These are phyloP conservation scores for Golovinomyces cichoracearum DNA, from an alignment of 2,329 filamentous ascomycete species.

Conservation along the genomic window DNA sequence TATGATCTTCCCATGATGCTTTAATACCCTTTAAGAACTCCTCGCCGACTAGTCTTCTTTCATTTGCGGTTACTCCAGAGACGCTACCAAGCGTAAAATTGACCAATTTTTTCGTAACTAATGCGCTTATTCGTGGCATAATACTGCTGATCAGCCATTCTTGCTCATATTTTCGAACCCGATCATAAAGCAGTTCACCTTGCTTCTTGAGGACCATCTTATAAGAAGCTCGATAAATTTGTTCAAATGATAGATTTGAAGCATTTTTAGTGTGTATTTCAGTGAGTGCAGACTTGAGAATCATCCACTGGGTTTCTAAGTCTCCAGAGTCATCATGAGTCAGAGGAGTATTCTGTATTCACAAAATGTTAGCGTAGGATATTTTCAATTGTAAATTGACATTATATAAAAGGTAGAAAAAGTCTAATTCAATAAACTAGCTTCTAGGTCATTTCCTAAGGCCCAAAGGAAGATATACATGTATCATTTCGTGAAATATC, in stretches of 20 bases:
- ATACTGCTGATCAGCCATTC: constrained; percentile 55
- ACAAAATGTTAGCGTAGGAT: constrained; percentile 3
- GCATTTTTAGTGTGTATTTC: constrained; percentile 88
- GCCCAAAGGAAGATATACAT: too few species aligned
- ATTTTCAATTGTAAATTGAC: neutral
- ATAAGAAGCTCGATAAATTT: constrained; percentile 81
- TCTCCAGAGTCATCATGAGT: constrained; percentile 36
- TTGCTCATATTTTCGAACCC: constrained; percentile 57
- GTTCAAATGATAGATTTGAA: constrained; percentile 74
- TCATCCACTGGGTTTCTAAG: constrained; percentile 65
- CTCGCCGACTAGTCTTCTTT: constrained; percentile 57
- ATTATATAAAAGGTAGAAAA: too few species aligned
- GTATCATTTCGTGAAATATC: too few species aligned
- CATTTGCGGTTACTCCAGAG: constrained; percentile 39
- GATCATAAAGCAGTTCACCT: constrained; percentile 54
- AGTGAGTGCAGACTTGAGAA: constrained; percentile 47
- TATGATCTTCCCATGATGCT: constrained; percentile 66
- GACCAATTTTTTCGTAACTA: constrained; percentile 44
- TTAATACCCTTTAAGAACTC: constrained; percentile 54
- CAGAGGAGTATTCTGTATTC: constrained; percentile 24
- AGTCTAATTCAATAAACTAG: too few species aligned
- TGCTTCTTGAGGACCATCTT: constrained; percentile 79
- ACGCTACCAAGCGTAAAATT: constrained; percentile 30
- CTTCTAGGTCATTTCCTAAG: too few species aligned
- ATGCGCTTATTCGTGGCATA: constrained; percentile 38